Percentiles rank a stretch among this genome's conserved stretches.
These are phyloP conservation scores for Blumeria graminis DNA, from an alignment of 2,329 filamentous ascomycete species.

Conservation along the genomic window DNA sequence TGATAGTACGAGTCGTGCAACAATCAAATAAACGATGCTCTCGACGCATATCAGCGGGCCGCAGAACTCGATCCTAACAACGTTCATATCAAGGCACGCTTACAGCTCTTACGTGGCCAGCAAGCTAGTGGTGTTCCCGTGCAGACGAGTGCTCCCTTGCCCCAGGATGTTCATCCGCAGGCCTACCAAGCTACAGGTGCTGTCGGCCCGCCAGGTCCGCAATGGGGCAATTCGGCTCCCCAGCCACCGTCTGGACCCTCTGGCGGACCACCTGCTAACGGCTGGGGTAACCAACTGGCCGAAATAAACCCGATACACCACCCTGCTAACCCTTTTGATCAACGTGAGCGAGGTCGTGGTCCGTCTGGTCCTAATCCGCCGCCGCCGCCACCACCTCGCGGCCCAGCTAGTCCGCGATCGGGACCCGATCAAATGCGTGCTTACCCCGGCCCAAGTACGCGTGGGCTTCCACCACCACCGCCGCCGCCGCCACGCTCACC, in stretches of 20 bases:
- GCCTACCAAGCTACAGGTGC: slow-evolving; percentile 70
- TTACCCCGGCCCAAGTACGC: slow-evolving; percentile 42
- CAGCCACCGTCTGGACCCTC: slow-evolving; percentile 29
- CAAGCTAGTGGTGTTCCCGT: slow-evolving; percentile 46
- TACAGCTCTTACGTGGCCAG: slow-evolving; percentile 69
- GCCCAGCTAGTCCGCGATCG: slow-evolving; percentile 37
- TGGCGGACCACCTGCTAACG: slow-evolving; percentile 18
- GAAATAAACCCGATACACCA: slow-evolving; percentile 58
- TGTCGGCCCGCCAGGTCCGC: slow-evolving; percentile 61
- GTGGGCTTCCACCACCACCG: slow-evolving; percentile 26
- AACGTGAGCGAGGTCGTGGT: slow-evolving; percentile 46
- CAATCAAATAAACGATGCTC: slow-evolving; percentile 88
- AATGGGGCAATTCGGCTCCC: slow-evolving; percentile 63
- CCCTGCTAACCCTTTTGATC: slow-evolving; percentile 61
- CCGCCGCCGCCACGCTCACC: slow-evolving; percentile 32
- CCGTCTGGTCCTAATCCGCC: slow-evolving; percentile 34
- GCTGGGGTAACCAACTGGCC: slow-evolving; percentile 42
- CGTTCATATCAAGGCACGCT: slow-evolving; percentile 82
- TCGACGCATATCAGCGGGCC: slow-evolving; percentile 86
- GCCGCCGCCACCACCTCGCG: slow-evolving; percentile 36
- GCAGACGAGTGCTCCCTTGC: slow-evolving; percentile 57
- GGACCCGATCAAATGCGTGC: slow-evolving; percentile 43
- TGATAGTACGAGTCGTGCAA: slow-evolving; percentile 87
- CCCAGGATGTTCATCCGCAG: slow-evolving; percentile 87
- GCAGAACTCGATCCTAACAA: slow-evolving; percentile 85